Conservation (phyloP, 148 eudicot genomes). For the Bassia scoparia region DNA sequence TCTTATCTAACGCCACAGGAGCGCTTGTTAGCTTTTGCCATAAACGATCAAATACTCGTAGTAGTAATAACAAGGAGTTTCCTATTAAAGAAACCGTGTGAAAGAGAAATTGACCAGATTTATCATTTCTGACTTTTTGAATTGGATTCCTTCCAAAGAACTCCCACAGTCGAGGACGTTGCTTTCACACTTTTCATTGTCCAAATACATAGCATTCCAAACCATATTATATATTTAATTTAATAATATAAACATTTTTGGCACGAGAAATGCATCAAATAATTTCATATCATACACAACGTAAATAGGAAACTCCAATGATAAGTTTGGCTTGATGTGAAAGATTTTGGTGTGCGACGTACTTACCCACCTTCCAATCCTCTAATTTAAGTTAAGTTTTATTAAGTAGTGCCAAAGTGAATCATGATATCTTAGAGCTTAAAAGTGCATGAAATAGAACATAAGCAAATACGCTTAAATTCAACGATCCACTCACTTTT, state of each 20-base stretch:
- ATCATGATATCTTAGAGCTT: slow-evolving; percentile 23
- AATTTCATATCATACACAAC: not conserved
- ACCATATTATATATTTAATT: not conserved
- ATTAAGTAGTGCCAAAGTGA: not conserved
- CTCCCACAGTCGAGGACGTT: not conserved
- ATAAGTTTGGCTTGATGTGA: slow-evolving; percentile 10
- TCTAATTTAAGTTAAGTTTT: slow-evolving; percentile 24
- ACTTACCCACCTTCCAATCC: slow-evolving; percentile 8
- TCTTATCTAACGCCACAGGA: too few species aligned
- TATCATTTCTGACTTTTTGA: not conserved
- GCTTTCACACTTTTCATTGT: slow-evolving; percentile 15
- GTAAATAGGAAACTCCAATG: not conserved
- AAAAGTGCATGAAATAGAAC: not conserved
- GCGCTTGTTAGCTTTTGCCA: too few species aligned
- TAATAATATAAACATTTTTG: not conserved
- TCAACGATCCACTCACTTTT: not conserved
- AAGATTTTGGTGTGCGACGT: not conserved
- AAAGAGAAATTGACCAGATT: not conserved
- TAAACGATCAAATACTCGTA: too few species aligned
- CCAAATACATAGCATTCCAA: not conserved
- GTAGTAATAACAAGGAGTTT: not conserved
- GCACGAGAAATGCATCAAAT: not conserved
- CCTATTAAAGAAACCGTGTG: not conserved
- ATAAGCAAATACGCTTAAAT: not conserved
- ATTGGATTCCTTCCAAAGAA: not conserved